phyloP scores from a whole-genome alignment of 805 yeast species.

The Candida gorgasii region DNA sequence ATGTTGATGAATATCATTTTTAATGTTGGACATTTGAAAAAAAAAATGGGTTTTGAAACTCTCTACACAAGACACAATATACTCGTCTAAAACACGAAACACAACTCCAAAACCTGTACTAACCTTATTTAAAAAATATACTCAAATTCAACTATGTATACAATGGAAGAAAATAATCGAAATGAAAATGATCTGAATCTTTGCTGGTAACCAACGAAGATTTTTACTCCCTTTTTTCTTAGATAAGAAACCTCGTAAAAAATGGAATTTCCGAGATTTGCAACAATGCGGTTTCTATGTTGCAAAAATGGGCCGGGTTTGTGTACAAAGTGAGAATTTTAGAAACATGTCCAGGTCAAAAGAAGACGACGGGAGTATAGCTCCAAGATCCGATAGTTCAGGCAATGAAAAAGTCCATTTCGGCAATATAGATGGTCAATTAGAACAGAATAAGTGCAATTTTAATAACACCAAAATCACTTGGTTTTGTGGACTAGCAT shows the following conservation, averaged over 20 bases:
- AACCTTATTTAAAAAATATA: too few species aligned
- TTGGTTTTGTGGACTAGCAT: slow-evolving; percentile 8
- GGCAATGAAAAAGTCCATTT: neutral
- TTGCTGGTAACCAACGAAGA: slow-evolving; percentile 7
- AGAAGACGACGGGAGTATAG: too few species aligned
- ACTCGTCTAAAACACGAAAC: too few species aligned
- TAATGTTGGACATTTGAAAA: neutral
- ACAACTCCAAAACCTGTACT: neutral
- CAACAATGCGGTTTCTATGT: slow-evolving; percentile 6
- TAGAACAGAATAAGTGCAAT: neutral
- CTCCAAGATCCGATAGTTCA: neutral
- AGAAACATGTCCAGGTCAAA: neutral
- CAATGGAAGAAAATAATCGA: neutral
- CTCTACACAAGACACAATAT: too few species aligned
- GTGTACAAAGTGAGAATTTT: neutral
- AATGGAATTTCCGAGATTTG: slow-evolving; percentile 8
- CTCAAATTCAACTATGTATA: too few species aligned
- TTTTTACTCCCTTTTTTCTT: slow-evolving; percentile 7
- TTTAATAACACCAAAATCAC: slow-evolving; percentile 7
- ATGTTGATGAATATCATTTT: neutral
- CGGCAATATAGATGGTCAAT: too few species aligned
- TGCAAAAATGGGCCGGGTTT: slow-evolving; percentile 1
- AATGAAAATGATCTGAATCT: slow-evolving; percentile 1
- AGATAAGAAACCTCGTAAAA: slow-evolving; percentile 7
- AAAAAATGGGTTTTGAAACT: too few species aligned